Conservation (phyloP, 1,284 basidiomycete species). For the Cerrena zonata region DNA sequence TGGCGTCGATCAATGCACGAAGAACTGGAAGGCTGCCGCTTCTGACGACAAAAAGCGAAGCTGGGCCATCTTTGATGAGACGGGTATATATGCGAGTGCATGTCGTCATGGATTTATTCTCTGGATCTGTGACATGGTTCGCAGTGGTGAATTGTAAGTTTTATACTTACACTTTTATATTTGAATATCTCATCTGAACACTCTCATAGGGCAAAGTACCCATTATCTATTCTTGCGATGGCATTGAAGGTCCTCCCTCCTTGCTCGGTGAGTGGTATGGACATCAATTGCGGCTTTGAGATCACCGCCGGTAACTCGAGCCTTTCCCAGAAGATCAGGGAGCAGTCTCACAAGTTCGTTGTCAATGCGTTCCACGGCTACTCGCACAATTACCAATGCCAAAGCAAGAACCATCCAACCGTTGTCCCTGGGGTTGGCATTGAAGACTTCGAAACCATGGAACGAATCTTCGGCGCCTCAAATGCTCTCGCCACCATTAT, state of each 20-base stretch:
- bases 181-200: no score
- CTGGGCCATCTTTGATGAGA: no score
- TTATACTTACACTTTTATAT: no score
- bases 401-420: conserved; percentile 24
- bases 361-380: no score
- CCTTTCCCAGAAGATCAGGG: conserved; percentile 10
- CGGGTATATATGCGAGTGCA: no score
- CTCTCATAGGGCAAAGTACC: no score
- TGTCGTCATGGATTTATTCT: conserved; percentile 27
- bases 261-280: conserved; percentile 23
- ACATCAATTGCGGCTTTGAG: conserved; percentile 32
- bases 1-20: conserved; percentile 17
- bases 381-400: conserved; percentile 26
- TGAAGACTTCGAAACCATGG: no score
- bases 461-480: conserved; percentile 24
- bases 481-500: conserved; percentile 25
- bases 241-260: conserved; percentile 12
- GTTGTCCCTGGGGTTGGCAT: conserved; percentile 21
- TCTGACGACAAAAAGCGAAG: no score
- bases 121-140: conserved; percentile 24
- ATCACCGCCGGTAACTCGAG: conserved; percentile 22
- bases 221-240: no score
- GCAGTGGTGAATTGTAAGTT: conserved; percentile 29
- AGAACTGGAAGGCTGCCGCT: conserved; percentile 32
- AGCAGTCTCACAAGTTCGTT: conserved; percentile 17